A percentile compares a stretch with the other conserved stretches of the same genome.
Conservation (phyloP, 2,329 filamentous ascomycete genomes). For the Diaporthe citri region DNA sequence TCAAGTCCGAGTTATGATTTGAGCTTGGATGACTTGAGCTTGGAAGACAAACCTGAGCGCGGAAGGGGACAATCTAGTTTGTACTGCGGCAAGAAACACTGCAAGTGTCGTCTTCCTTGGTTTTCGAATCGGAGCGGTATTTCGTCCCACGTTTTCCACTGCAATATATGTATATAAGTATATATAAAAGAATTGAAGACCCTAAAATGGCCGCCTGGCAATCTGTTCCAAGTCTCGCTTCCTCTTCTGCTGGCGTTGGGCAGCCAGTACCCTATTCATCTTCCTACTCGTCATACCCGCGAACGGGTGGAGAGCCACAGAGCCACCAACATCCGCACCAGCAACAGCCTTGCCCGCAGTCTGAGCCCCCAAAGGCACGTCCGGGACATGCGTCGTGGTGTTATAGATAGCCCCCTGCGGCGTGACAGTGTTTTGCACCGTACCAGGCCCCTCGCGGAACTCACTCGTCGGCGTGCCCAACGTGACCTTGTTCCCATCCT, state of each 20-base stretch:
- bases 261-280: slow-evolving; percentile 18
- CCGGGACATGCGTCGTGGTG: background rate
- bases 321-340: background rate
- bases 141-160: background rate
- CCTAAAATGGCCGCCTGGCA: background rate
- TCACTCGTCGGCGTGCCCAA: slow-evolving; percentile 17
- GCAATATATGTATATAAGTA: background rate
- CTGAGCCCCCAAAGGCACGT: background rate
- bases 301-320: background rate
- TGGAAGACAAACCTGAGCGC: too few relatives aligned
- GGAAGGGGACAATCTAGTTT: too few relatives aligned
- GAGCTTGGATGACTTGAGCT: too few relatives aligned
- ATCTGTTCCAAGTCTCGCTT: background rate
- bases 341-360: slow-evolving; percentile 10
- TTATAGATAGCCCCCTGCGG: slow-evolving; percentile 13
- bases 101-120: too few relatives aligned
- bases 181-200: background rate
- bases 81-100: too few relatives aligned
- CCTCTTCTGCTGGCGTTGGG: slow-evolving; percentile 14
- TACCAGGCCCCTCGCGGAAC: slow-evolving; percentile 14
- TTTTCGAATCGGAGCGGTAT: too few relatives aligned
- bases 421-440: slow-evolving; percentile 3
- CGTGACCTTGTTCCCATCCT: background rate
- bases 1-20: too few relatives aligned
- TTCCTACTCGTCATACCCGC: slow-evolving; percentile 12